A percentile compares a stretch with the other conserved stretches of the same genome.
phyloP scores from a whole-genome alignment of 768 basidiomycete genomes.

The Macrolepiota dolichaula region DNA sequence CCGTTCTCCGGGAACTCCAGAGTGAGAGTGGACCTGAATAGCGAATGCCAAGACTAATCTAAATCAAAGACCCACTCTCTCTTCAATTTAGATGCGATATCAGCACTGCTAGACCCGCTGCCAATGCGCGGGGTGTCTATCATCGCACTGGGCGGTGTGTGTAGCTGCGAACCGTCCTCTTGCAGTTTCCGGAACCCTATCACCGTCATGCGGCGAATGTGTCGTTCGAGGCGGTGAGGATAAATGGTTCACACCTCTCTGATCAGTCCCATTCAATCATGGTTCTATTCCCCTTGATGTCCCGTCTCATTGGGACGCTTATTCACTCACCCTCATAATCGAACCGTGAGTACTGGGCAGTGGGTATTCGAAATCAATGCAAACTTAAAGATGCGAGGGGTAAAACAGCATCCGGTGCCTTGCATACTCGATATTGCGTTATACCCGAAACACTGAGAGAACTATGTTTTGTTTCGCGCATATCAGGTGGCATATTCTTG shows the following conservation, averaged over 20 bases:
- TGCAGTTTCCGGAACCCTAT: too few relatives aligned
- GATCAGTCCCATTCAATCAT: background rate
- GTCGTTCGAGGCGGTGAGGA: background rate
- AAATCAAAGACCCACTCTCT: background rate
- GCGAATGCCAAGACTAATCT: background rate
- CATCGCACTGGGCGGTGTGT: too few relatives aligned
- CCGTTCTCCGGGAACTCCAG: background rate
- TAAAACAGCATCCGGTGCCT: background rate
- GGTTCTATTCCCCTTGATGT: slow-evolving; percentile 1
- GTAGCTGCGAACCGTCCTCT: background rate
- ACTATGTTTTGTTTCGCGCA: background rate
- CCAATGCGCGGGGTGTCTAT: background rate
- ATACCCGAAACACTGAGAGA: background rate
- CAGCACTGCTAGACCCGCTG: background rate
- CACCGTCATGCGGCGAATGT: too few relatives aligned
- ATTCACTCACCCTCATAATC: background rate
- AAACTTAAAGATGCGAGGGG: too few relatives aligned
- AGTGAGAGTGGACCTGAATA: background rate
- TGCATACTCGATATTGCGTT: too few relatives aligned
- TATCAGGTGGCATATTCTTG: background rate
- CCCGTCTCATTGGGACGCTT: background rate
- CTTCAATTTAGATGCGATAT: background rate
- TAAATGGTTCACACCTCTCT: slow-evolving; percentile 1
- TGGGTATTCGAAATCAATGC: too few relatives aligned
- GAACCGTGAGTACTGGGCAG: background rate